phyloP scores from a whole-genome alignment of 2,329 filamentous ascomycete genomes.

The Sclerotinia spermophila region DNA sequence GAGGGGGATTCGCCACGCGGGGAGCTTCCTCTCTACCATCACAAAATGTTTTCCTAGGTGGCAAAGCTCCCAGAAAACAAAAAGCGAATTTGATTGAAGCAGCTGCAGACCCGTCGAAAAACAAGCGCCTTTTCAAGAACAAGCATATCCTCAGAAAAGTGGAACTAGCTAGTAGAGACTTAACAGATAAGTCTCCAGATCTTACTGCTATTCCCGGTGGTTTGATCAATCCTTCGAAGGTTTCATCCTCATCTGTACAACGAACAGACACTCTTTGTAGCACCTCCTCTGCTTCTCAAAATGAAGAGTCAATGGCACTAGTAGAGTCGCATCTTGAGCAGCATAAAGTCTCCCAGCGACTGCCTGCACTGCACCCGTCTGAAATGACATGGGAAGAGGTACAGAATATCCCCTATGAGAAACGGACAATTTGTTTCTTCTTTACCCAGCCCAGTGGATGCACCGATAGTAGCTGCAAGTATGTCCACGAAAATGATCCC shows the following conservation, averaged over 20 bases:
- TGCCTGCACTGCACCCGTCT: slow-evolving; percentile 11
- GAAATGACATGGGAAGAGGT: slow-evolving; percentile 7
- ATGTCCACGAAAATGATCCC: background rate
- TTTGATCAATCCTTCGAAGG: slow-evolving; percentile 30
- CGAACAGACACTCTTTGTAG: slow-evolving; percentile 23
- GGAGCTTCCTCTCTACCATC: slow-evolving; percentile 23
- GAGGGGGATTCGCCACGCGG: slow-evolving; percentile 25
- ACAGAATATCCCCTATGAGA: slow-evolving; percentile 10
- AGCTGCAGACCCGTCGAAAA: slow-evolving; percentile 42
- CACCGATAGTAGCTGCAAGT: background rate
- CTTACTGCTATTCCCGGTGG: slow-evolving; percentile 33
- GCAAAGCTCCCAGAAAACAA: slow-evolving; percentile 20
- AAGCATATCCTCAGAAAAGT: slow-evolving; percentile 41
- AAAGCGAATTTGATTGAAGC: slow-evolving; percentile 24
- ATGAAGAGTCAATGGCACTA: background rate
- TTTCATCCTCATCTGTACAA: slow-evolving; percentile 16
- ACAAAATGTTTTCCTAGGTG: slow-evolving; percentile 29
- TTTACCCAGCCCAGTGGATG: background rate
- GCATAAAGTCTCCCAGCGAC: background rate
- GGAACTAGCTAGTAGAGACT: slow-evolving; percentile 43
- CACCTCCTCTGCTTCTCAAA: background rate
- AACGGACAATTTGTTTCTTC: slow-evolving; percentile 4
- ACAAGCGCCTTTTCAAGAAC: slow-evolving; percentile 42
- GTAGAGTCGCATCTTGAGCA: background rate
- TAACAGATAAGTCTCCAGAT: slow-evolving; percentile 43